Percentiles rank a stretch among this genome's conserved stretches.
Conservation (phyloP, 768 basidiomycete species). For the Termitomyces sp. region DNA sequence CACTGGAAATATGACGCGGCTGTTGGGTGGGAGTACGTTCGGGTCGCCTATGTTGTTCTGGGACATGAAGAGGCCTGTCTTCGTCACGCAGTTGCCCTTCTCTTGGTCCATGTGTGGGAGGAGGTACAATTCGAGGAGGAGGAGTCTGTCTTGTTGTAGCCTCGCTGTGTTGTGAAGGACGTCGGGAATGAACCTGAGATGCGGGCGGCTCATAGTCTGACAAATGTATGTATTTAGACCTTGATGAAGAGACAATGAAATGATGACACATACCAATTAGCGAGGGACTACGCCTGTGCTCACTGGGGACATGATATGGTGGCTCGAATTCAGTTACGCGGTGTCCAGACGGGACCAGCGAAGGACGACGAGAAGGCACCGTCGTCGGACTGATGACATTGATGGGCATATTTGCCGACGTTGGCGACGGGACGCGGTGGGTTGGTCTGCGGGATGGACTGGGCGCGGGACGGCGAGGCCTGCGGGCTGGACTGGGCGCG, state of each 20-base stretch:
- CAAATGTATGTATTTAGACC: not conserved
- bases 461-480: not conserved
- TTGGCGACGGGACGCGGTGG: not conserved
- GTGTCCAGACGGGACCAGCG: constrained; percentile 12
- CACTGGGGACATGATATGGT: constrained; percentile 1
- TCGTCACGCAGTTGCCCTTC: not conserved
- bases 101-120: not conserved
- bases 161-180: not conserved
- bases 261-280: constrained; percentile 7
- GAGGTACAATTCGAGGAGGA: not conserved
- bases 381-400: constrained; percentile 14
- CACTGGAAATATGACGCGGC: not conserved
- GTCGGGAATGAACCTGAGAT: not conserved
- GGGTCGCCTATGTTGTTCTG: not conserved
- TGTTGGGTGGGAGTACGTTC: not conserved
- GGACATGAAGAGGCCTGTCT: constrained; percentile 12
- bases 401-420: no score
- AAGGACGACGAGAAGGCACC: not conserved
- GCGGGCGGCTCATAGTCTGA: constrained; percentile 2
- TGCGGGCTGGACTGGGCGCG: not conserved
- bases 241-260: not conserved
- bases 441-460: not conserved
- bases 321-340: not conserved
- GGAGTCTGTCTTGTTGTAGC: not conserved
- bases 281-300: not conserved